phyloP scores from a whole-genome alignment of 1,284 basidiomycete species.

The Fistulina hepatica region DNA sequence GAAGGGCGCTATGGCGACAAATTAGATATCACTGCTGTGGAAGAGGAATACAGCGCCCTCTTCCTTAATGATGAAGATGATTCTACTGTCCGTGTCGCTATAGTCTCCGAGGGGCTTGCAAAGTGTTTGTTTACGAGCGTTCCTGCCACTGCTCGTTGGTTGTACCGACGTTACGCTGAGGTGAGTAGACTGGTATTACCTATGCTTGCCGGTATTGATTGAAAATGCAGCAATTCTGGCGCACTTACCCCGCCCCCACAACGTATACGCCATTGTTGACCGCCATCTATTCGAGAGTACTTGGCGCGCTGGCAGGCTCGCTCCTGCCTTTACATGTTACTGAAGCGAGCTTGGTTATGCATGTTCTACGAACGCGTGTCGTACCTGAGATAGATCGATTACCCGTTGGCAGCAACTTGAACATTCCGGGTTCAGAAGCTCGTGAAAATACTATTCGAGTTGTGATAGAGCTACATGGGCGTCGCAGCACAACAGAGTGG shows the following conservation, averaged over 20 bases:
- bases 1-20: constrained; percentile 28
- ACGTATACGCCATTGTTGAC: constrained; percentile 26
- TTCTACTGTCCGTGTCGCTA: constrained; percentile 22
- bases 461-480: constrained; percentile 29
- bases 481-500: constrained; percentile 21
- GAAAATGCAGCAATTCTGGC: constrained; percentile 38
- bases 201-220: background rate
- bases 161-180: constrained; percentile 27
- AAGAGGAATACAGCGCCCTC: constrained; percentile 29
- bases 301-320: constrained; percentile 32
- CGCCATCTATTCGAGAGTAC: constrained; percentile 28
- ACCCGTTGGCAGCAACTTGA: constrained; percentile 16
- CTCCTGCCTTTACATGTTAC: constrained; percentile 17
- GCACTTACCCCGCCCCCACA: constrained; percentile 18
- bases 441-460: constrained; percentile 26
- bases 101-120: constrained; percentile 29
- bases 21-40: constrained; percentile 27
- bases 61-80: constrained; percentile 20
- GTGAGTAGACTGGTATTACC: constrained; percentile 12
- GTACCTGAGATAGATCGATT: constrained; percentile 35
- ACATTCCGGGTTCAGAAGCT: constrained; percentile 15
- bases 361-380: constrained; percentile 34
- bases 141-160: constrained; percentile 24
- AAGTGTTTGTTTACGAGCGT: constrained; percentile 28
- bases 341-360: constrained; percentile 26